Percentiles rank a stretch among this genome's conserved stretches.
phyloP scores from a whole-genome alignment of 2,329 filamentous ascomycete species.

The Aspergillus nomiae region DNA sequence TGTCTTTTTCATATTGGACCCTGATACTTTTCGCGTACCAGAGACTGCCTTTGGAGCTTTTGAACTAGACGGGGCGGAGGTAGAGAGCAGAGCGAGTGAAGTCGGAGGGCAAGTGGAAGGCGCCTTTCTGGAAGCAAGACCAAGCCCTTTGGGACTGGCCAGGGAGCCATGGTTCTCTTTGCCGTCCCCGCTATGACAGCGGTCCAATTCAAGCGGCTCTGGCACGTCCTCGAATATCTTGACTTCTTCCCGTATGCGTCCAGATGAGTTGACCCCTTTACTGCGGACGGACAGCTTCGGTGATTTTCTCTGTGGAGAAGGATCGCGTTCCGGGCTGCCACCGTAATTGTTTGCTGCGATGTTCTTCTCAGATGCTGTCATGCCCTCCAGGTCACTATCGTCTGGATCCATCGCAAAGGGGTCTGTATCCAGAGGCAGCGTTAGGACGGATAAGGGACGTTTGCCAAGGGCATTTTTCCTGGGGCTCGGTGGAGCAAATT shows the following conservation, averaged over 20 bases:
- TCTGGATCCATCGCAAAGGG: conserved; percentile 30
- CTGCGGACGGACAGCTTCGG: conserved; percentile 34
- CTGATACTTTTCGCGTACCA: conserved; percentile 27
- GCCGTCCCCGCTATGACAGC: conserved; percentile 21
- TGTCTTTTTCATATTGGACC: conserved; percentile 24
- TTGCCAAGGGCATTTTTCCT: conserved; percentile 42
- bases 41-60: conserved; percentile 20
- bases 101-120: conserved; percentile 5
- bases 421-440: conserved; percentile 34
- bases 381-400: conserved; percentile 26
- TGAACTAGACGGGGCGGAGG: conserved; percentile 15
- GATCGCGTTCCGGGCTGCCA: conserved; percentile 15
- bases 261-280: conserved; percentile 26
- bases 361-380: conserved; percentile 44
- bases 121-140: neutral
- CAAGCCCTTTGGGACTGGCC: conserved; percentile 17
- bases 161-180: conserved; percentile 28
- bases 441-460: conserved; percentile 46
- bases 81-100: conserved; percentile 6
- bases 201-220: conserved; percentile 17
- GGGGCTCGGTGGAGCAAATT: conserved; percentile 36
- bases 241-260: conserved; percentile 29
- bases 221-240: conserved; percentile 37
- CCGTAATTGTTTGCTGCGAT: conserved; percentile 39
- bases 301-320: conserved; percentile 36